Evolutionary conservation across 305 asterid species (phyloP).

Genomic region (Fraxinus xanthoxyloides): DNA sequence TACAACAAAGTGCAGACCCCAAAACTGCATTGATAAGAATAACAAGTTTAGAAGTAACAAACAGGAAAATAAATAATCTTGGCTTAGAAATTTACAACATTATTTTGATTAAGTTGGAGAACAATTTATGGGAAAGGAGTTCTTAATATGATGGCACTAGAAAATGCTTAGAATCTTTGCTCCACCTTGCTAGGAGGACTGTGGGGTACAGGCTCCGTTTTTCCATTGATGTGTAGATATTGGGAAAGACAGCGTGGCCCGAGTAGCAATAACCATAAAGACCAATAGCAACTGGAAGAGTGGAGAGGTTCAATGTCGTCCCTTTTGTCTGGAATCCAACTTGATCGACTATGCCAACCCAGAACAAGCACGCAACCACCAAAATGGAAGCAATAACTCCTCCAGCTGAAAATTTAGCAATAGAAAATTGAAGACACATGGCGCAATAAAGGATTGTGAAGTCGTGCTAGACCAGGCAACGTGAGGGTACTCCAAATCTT

Average conservation of each 20-base stretch:
- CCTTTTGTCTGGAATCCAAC: conserved; percentile 51
- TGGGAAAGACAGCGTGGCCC: conserved; percentile 92
- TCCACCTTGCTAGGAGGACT: conserved; percentile 72
- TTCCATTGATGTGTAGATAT: conserved; percentile 80
- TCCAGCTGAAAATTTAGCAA: conserved; percentile 52
- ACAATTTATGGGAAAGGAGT: not conserved
- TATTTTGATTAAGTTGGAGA: not conserved
- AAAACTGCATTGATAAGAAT: conserved; percentile 48
- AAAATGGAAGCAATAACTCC: conserved; percentile 91
- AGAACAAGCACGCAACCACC: conserved; percentile 74
- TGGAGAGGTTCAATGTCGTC: conserved; percentile 62
- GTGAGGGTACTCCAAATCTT: not conserved
- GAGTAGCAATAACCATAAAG: conserved; percentile 92
- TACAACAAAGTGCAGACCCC: conserved; percentile 68
- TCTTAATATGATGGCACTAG: not conserved
- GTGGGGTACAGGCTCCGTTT: conserved; percentile 70
- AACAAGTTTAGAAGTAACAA: not conserved
- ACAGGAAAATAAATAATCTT: not conserved
- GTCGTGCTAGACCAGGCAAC: not conserved
- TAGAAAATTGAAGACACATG: not conserved
- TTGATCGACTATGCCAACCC: conserved; percentile 82
- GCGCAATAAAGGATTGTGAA: not conserved
- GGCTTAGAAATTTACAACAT: not conserved
- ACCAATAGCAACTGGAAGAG: conserved; percentile 91
- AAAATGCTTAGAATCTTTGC: not conserved